These are phyloP conservation scores for Pseudogymnoascus sp. DNA, from an alignment of 2,329 filamentous ascomycete species.

Conservation along the genomic window DNA sequence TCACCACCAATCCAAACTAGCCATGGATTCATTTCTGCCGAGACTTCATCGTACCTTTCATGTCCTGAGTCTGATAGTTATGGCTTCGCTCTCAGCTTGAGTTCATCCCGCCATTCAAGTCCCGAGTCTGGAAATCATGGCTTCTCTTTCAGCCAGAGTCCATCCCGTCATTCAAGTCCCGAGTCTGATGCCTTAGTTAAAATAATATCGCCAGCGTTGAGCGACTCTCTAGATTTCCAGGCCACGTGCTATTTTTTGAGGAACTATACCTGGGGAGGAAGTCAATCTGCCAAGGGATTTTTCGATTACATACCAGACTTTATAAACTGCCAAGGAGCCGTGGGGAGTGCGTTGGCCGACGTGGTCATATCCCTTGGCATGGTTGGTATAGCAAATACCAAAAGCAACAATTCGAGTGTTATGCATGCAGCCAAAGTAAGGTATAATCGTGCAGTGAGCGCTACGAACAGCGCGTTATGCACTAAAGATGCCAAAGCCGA, in stretches of 20 bases:
- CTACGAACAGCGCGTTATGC: background rate
- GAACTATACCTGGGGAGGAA: constrained; percentile 22
- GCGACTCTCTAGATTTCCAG: constrained; percentile 13
- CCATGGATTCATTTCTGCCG: background rate
- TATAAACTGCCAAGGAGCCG: constrained; percentile 3
- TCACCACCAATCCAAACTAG: background rate
- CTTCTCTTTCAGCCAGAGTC: background rate
- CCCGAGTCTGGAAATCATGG: background rate
- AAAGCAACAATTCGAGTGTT: background rate
- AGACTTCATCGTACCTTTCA: background rate
- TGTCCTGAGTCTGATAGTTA: background rate
- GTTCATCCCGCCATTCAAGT: background rate
- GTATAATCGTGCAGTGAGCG: constrained; percentile 2
- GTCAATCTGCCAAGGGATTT: constrained; percentile 14
- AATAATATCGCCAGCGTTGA: background rate
- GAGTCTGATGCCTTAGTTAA: background rate
- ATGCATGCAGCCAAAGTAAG: background rate
- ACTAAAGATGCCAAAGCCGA: constrained; percentile 20
- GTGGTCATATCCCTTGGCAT: constrained; percentile 20
- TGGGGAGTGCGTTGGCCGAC: constrained; percentile 18
- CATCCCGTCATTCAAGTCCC: background rate
- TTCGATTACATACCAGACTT: constrained; percentile 23
- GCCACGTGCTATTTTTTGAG: constrained; percentile 24
- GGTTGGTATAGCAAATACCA: constrained; percentile 14
- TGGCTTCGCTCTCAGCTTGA: background rate